Evolutionary conservation across 345 rosid genomes (phyloP).

Genomic region (Bruguiera parviflora): DNA sequence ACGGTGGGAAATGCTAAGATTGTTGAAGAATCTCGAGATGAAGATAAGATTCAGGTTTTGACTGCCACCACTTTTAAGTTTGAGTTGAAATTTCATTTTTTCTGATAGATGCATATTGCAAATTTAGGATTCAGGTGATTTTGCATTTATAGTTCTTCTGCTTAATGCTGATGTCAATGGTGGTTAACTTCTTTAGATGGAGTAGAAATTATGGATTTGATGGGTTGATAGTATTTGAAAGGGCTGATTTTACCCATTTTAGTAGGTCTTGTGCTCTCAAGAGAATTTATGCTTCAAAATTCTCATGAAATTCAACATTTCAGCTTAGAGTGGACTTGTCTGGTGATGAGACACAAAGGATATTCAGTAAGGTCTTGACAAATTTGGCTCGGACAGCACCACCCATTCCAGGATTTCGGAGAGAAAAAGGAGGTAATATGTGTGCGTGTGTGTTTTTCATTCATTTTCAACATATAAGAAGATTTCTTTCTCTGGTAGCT

Average conservation of each 20-base stretch:
- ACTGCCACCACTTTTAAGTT: background rate
- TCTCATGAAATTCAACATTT: slow-evolving; percentile 14
- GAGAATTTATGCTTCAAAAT: background rate
- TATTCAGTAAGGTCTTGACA: slow-evolving; percentile 43
- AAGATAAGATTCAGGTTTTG: slow-evolving; percentile 47
- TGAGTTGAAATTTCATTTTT: background rate
- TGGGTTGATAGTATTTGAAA: background rate
- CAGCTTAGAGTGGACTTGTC: slow-evolving; percentile 60
- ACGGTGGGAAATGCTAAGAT: slow-evolving; percentile 45
- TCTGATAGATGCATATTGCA: background rate
- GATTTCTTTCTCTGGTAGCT: background rate
- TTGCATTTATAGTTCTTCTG: too few species aligned
- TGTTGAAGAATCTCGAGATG: slow-evolving; percentile 42
- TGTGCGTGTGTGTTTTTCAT: background rate
- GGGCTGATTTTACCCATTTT: background rate
- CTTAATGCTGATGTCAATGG: too few species aligned
- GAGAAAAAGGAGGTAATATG: slow-evolving; percentile 58
- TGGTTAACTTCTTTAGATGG: background rate
- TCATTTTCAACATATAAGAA: background rate
- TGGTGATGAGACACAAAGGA: slow-evolving; percentile 47
- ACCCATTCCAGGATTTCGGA: slow-evolving; percentile 62
- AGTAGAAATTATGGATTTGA: background rate
- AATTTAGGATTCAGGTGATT: too few species aligned
- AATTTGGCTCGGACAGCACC: slow-evolving; percentile 56
- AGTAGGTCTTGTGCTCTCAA: background rate